Evolutionary conservation across 805 yeast species (phyloP), one percentile per base, ranked within the genome.

Genomic region (Starmerella geochares): DNA sequence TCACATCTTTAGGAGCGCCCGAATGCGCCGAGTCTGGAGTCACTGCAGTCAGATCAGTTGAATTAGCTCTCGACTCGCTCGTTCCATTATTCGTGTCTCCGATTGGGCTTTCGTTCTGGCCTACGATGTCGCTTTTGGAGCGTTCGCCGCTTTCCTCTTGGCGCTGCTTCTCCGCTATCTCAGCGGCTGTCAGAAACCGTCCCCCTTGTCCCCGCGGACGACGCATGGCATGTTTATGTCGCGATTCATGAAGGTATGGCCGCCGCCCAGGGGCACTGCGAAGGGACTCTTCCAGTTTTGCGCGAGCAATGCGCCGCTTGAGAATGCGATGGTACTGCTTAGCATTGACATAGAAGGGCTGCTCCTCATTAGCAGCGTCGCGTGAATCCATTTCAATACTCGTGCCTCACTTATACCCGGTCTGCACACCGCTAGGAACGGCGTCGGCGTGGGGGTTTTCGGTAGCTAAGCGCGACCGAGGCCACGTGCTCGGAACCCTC

Each of bases 131-230:
- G 31, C 23, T 14, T 28, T 28, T 35, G 23, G 25, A 5, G 13
- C 16, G 16, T 16, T 16, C 44, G 28, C 29, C 24, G 11, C n/a
- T 20, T 23, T 40, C 43, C 27, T 40, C 49, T 16, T 19, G 39
- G 3, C 44, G 33, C 31, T 32, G 38, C 36, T 37, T 28, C 54
- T 75, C 81, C 11, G 77, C 81, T 40, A 77, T 82, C 55, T 78
- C 85, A 10, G 95, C 95, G 13, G 97, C 96, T 0, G 99, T 92
- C 52, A 92, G 68, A 58, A 92, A 92, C 53, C 99, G 73, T 6
- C 99, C 99, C 28, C 98, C 98, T 69, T 92, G 97, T 24, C 99
- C 99, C 59, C 99, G 78, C 14, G 98, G 97, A 65, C 99, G 77
- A 63, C 97, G 77, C 98, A 92, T 92, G 2, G 99, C 99, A 65